Evolutionary conservation across 345 rosid genomes (phyloP), one percentile per base, ranked within the genome.

Genomic region (Rhodamnia rubescens): DNA sequence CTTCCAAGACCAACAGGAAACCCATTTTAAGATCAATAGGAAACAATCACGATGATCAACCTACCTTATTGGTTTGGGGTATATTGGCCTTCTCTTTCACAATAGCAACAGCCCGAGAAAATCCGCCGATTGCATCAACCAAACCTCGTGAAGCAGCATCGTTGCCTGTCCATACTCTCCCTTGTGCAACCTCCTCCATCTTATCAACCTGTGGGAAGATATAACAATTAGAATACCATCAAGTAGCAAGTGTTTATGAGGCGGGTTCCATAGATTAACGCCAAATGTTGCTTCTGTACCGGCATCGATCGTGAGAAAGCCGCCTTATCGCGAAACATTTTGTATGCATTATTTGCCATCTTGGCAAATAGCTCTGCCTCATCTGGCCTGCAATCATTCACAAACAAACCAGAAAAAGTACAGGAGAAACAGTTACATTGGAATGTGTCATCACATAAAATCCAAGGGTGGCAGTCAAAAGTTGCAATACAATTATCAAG

Each of bases 131-230:
- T 53, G 95, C 97, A 93, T 97, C 99, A 14, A 94, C 94, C 57
- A 97, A 86, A 89, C 99, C 96, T 82, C 87, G 90, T 50, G 96
- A 94, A 89, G 92, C 93, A 27, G 97, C 99, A 90, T 94, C 98
- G 53, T 90, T 92, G 85, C 99, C 98, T 22, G 98, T 93, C 99
- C 99, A 97, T 83, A 97, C 99, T 93, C 99, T 94, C 42, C 99
- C 99, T 89, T 97, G 99, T 86, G 99, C 98, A 87, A 94, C 92
- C 90, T 93, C 95, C 90, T 97, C 99, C 98, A 97, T 95, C 91
- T 93, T 90, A 52, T 95, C 94, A 64, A 93, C 92, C 98, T 97
- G 89, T 36, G 55, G 58, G 83, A 84, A 36, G 86, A 69, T 12
- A 81, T 53, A 50, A 36, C 82, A 20, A 27, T 53, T 81, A 59